Percentiles rank a stretch among this genome's conserved stretches.
Conservation (phyloP, 1,139 yeast species). For the Geotrichum carabidarum region DNA sequence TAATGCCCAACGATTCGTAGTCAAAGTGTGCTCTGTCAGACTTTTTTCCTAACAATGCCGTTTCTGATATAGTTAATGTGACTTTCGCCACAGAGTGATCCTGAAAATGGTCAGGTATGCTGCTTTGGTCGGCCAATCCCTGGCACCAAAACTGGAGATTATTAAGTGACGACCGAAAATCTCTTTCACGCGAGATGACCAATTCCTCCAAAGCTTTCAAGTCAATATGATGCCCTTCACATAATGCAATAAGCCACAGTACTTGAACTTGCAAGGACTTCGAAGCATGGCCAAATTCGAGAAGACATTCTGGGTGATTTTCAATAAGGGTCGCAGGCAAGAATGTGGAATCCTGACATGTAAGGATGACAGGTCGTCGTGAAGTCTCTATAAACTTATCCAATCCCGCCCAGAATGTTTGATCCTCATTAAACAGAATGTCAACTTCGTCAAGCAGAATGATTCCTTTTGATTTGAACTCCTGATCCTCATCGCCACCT, state of each 20-base stretch:
- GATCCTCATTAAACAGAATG: constrained; percentile 71
- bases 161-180: constrained; percentile 53
- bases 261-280: constrained; percentile 28
- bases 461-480: constrained; percentile 50
- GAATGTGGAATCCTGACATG: constrained; percentile 53
- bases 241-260: constrained; percentile 38
- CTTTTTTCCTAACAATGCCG: constrained; percentile 21
- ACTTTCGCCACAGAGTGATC: constrained; percentile 6
- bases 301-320: constrained; percentile 26
- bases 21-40: neutral
- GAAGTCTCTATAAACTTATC: constrained; percentile 59
- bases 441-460: constrained; percentile 85
- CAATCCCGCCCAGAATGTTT: constrained; percentile 71
- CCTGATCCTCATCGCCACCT: neutral
- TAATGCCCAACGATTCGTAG: neutral
- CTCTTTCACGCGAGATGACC: constrained; percentile 40
- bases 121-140: constrained; percentile 31
- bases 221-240: constrained; percentile 41
- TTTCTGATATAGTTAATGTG: constrained; percentile 27
- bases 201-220: constrained; percentile 37
- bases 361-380: constrained; percentile 73
- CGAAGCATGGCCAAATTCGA: constrained; percentile 32
- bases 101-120: constrained; percentile 15
- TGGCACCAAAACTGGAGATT: constrained; percentile 57
- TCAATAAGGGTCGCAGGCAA: constrained; percentile 11